Evolutionary conservation across 768 basidiomycete genomes (phyloP).

Genomic region (Macrolepiota albuminosa): DNA sequence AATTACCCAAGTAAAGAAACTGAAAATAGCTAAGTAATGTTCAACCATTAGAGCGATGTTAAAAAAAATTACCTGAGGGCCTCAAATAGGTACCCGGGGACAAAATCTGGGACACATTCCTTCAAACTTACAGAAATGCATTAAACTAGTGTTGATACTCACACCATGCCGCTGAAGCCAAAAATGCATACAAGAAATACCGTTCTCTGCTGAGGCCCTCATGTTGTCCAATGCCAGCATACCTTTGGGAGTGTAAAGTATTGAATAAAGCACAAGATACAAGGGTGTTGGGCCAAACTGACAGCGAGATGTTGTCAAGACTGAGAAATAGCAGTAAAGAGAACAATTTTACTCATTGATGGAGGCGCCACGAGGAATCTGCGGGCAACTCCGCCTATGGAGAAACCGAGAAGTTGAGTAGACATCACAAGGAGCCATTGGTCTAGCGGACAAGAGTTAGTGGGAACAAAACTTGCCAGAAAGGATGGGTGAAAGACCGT

Average conservation of each 20-base stretch:
- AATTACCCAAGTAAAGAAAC: constrained; percentile 47
- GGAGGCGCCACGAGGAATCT: constrained; percentile 63
- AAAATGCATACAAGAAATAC: constrained; percentile 54
- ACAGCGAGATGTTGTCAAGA: background rate
- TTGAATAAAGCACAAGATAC: constrained; percentile 72
- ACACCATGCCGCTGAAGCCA: constrained; percentile 43
- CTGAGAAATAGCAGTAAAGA: background rate
- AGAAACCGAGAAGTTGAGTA: constrained; percentile 65
- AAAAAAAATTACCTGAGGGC: constrained; percentile 39
- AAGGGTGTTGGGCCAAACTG: constrained; percentile 71
- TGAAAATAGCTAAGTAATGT: constrained; percentile 11
- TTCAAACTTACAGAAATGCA: background rate
- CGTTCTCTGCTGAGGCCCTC: constrained; percentile 54
- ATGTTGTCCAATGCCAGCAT: constrained; percentile 48
- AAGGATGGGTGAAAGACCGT: background rate
- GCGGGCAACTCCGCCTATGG: constrained; percentile 50
- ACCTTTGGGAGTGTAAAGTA: constrained; percentile 61
- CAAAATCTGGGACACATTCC: constrained; percentile 33
- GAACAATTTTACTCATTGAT: constrained; percentile 47
- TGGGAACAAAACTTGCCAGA: background rate
- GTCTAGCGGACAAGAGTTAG: constrained; percentile 24
- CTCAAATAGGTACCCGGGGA: constrained; percentile 62
- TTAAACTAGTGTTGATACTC: constrained; percentile 11
- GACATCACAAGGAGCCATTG: constrained; percentile 65
- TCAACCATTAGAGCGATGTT: background rate